Conservation (phyloP, 768 basidiomycete genomes). For the Gloeopeniophorella convolvens region DNA sequence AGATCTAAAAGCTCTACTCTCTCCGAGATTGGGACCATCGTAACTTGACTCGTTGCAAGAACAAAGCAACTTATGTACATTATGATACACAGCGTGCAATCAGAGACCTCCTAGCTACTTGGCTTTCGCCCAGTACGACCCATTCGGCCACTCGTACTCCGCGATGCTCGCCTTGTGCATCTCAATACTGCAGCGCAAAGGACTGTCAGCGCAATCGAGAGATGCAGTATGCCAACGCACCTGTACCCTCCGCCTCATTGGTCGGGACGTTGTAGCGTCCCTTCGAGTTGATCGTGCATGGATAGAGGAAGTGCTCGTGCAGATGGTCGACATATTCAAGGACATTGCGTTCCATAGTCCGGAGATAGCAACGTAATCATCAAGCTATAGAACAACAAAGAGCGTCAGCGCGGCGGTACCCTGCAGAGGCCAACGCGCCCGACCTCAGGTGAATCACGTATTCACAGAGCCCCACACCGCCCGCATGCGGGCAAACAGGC, state of each 20-base stretch:
- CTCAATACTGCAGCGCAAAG: conserved; percentile 57
- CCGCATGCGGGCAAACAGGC: conserved; percentile 89
- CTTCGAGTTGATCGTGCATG: conserved; percentile 77
- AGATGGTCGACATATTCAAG: conserved; percentile 88
- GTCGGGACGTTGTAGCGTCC: conserved; percentile 86
- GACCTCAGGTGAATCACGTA: conserved; percentile 81
- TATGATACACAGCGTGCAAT: no score
- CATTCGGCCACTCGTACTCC: conserved; percentile 81
- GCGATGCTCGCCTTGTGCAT: conserved; percentile 78
- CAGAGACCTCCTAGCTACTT: no score
- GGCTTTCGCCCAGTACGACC: conserved; percentile 64
- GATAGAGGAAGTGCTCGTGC: conserved; percentile 88
- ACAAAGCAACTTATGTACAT: no score
- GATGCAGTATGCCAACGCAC: conserved; percentile 28
- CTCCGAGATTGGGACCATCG: no score
- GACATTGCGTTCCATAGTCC: conserved; percentile 94
- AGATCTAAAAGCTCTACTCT: not conserved
- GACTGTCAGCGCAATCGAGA: not conserved
- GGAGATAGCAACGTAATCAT: conserved; percentile 93
- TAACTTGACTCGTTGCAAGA: no score
- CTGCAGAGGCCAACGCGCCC: not conserved
- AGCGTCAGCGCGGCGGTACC: not conserved
- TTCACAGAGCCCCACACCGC: conserved; percentile 90
- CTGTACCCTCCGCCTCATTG: conserved; percentile 75
- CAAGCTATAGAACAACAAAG: conserved; percentile 38